Base-by-base conservation (phyloP, 768 basidiomycete genomes). In the Phlebiopsis gigantea region DNA sequence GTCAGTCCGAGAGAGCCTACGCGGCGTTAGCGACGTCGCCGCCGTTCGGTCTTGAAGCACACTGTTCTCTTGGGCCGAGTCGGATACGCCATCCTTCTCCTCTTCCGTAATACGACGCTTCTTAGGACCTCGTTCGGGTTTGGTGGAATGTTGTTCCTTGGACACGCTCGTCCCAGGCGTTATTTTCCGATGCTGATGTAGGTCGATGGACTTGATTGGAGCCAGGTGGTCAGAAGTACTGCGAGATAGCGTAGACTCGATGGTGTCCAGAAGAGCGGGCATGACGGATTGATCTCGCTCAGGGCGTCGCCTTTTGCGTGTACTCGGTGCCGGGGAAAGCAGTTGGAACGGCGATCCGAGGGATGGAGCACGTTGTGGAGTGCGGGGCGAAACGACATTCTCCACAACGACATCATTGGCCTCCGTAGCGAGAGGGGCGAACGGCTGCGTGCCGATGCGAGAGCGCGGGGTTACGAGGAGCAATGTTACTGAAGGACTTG, bases 301-400 rank as follows among this genome's bases (percentile, higher is more conserved):
- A 3, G 31, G 5, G 8, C 52, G 52, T 12, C 19, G 24, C 30
- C 42, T 5, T n/a, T 54, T 54, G n/a, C 25, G 42, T 1, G 53
- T 44, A 24, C 53, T 54, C 1, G 53, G 25, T 4, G 42, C 44
- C 5, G 53, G 53, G 4, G 53, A 54, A n/a, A n/a, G 53, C 22
- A 54, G 25, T 26, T 54, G 53, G 42, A 54, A 46, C 8, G 53
- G 53, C 12, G 41, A 44, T 4, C 41, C n/a, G 19, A 54, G 47
- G 12, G 42, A 45, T 19, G 50, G 2, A 4, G 17, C 50, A 6
- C 10, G 34, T 4, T n/a, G n/a, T 17, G 50, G 22, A 8, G 14
- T 10, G 19, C 5, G 8, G 26, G 47, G 5, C n/a, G n/a, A 7
- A 47, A 8, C 9, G 46, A 47, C 8, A 7, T 19, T 4, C 46